Evolutionary conservation across 495 filamentous ascomycete species (phyloP).

Genomic region (Pseudevernia furfuracea): DNA sequence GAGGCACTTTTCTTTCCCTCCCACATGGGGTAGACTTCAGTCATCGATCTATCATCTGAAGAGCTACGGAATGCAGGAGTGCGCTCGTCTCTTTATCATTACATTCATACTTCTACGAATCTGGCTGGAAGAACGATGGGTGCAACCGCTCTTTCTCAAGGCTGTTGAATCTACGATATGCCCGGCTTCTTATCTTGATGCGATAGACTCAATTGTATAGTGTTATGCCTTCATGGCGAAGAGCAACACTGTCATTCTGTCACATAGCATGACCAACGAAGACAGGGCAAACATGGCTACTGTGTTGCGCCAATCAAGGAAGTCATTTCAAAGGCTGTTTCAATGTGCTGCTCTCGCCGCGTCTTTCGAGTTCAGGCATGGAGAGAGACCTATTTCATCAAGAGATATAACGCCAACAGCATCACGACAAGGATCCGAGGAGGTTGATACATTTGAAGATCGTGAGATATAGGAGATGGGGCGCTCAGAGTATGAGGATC

Average conservation of each 20-base stretch:
- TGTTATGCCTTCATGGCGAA: neutral
- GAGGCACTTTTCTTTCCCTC: neutral
- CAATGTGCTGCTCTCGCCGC: neutral
- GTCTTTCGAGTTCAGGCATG: neutral
- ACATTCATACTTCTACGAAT: neutral
- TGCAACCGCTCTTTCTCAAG: neutral
- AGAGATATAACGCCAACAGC: too few relatives aligned
- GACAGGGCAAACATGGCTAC: too few relatives aligned
- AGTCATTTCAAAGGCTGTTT: too few relatives aligned
- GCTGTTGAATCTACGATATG: too few relatives aligned
- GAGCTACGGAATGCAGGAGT: neutral
- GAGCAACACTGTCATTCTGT: neutral
- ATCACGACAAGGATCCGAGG: too few relatives aligned
- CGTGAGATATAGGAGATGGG: neutral
- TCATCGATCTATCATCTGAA: neutral
- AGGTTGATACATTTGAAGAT: neutral
- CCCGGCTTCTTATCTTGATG: too few relatives aligned
- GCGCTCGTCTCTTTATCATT: neutral
- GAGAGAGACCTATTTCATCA: too few relatives aligned
- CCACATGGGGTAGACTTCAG: neutral
- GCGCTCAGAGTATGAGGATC: neutral
- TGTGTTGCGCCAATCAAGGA: too few relatives aligned
- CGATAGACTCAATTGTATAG: neutral
- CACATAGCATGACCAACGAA: too few relatives aligned
- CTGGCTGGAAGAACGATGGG: neutral